Evolutionary conservation across 2,329 filamentous ascomycete genomes (phyloP), one percentile per base, ranked within the genome.

Genomic region (Epichloe bromicola): DNA sequence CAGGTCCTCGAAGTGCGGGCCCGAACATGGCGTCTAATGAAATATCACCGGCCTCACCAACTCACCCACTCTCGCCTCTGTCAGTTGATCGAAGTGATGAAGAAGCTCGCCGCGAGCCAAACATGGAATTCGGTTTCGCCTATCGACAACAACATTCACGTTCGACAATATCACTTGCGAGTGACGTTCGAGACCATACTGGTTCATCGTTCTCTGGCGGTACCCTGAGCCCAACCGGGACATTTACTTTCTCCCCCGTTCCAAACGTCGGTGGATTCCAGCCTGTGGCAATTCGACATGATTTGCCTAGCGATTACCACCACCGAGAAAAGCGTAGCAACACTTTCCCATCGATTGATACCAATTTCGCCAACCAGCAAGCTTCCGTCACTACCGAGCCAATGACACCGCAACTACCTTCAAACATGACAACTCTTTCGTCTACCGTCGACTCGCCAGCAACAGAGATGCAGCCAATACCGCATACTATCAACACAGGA

Each of bases 171-270:
- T 67, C 63, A 5, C 55, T 65, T 41, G 58, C 62, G 34, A 61
- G 64, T 50, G 64, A 67, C 43, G 50, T 60, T 17, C 56, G 59
- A 45, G 62, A 67, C 38, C 50, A 56, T 30, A 36, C 47, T 5
- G 70, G 71, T 14, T 81, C 83, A 2, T 82, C 84, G 0, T 87
- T 89, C 60, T 86, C 86, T 1, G 79, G 78, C 2, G 81, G 78
- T 30, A 77, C 86, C 2, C 75, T 87, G 50, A 91, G 85, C 59
- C 87, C 88, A 4, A 82, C 82, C 1, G 85, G 82, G 2, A 81
- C 86, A 0, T 86, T 91, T 63, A 74, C 71, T 50, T 88, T 93
- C 63, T 86, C 85, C 85, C 88, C 88, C 1, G 84, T 93, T 56
- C 76, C 82, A 12, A 82, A 81, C 52, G 74, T 76, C 3, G 83